A percentile compares a stretch with the other conserved stretches of the same genome.
Conservation (phyloP, 257 asterid species). For the Fraxinus cuspidata region DNA sequence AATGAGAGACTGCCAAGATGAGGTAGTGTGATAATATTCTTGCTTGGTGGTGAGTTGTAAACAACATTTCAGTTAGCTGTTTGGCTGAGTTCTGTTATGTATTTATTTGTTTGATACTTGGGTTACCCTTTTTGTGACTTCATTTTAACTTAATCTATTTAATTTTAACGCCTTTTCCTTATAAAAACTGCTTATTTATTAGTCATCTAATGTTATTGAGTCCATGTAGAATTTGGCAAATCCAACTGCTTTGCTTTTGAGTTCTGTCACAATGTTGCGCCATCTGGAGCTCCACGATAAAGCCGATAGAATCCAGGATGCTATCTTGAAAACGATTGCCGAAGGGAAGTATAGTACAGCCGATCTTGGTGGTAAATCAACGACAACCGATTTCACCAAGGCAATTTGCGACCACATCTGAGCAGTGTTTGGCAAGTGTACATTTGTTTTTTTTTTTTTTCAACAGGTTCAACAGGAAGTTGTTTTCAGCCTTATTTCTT, state of each 20-base stretch:
- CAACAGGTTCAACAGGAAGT: slow-evolving; percentile 32
- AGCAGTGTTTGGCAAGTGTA: slow-evolving; percentile 27
- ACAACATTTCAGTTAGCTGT: not conserved
- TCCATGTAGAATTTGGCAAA: slow-evolving; percentile 79
- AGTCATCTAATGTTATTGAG: slow-evolving; percentile 11
- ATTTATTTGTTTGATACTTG: not conserved
- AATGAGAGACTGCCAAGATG: not conserved
- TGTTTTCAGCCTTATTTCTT: slow-evolving; percentile 26
- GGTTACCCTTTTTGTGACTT: not conserved
- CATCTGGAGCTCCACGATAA: slow-evolving; percentile 77
- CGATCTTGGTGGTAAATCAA: slow-evolving; percentile 89
- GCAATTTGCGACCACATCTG: slow-evolving; percentile 79
- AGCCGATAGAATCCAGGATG: slow-evolving; percentile 81
- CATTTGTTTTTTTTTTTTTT: slow-evolving; percentile 24
- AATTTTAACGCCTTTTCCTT: not conserved
- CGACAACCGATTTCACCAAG: slow-evolving; percentile 77
- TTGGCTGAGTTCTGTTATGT: not conserved
- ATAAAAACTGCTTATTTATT: not conserved
- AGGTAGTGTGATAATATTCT: not conserved
- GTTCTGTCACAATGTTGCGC: slow-evolving; percentile 74
- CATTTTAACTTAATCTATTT: not conserved
- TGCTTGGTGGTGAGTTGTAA: not conserved
- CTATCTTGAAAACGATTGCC: slow-evolving; percentile 75
- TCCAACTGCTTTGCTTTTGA: slow-evolving; percentile 92
- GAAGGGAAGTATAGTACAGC: slow-evolving; percentile 89